Evolutionary conservation across 768 basidiomycete genomes (phyloP).

Genomic region (Ephemerocybe angulata): DNA sequence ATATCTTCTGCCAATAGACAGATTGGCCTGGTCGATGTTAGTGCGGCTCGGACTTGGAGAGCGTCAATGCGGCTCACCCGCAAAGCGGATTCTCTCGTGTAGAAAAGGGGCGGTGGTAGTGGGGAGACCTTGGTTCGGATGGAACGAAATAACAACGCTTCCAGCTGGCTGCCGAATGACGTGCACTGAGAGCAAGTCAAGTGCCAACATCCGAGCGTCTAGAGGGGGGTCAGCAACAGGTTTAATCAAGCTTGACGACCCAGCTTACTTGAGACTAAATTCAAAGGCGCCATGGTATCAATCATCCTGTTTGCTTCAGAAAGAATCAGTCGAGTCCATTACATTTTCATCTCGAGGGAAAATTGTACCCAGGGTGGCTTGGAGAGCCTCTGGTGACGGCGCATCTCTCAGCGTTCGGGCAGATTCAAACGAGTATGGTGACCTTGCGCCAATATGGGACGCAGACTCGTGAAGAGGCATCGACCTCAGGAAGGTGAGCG

Average conservation of each 20-base stretch:
- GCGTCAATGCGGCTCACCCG: constrained; percentile 27
- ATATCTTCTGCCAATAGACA: constrained; percentile 46
- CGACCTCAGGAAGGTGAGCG: constrained; percentile 51
- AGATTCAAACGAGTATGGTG: constrained; percentile 14
- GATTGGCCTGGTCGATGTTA: constrained; percentile 31
- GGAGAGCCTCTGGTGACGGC: too few relatives aligned
- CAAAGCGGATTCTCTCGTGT: constrained; percentile 44
- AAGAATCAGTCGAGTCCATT: background rate
- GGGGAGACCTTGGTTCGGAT: constrained; percentile 31
- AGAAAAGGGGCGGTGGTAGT: constrained; percentile 39
- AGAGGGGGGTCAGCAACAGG: background rate
- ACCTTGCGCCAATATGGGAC: constrained; percentile 12
- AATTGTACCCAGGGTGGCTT: background rate
- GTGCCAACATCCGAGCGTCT: constrained; percentile 34
- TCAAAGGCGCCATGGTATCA: constrained; percentile 27
- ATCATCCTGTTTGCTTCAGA: constrained; percentile 26
- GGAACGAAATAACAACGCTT: constrained; percentile 47
- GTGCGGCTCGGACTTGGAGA: too few relatives aligned
- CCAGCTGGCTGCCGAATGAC: constrained; percentile 38
- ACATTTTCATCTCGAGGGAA: background rate
- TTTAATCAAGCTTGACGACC: background rate
- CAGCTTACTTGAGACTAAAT: constrained; percentile 21
- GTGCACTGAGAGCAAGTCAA: constrained; percentile 47
- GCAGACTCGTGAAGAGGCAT: constrained; percentile 24
- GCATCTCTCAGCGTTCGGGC: constrained; percentile 10